phyloP scores from a whole-genome alignment of 1,284 basidiomycete species.

The Papiliotrema flavescens region DNA sequence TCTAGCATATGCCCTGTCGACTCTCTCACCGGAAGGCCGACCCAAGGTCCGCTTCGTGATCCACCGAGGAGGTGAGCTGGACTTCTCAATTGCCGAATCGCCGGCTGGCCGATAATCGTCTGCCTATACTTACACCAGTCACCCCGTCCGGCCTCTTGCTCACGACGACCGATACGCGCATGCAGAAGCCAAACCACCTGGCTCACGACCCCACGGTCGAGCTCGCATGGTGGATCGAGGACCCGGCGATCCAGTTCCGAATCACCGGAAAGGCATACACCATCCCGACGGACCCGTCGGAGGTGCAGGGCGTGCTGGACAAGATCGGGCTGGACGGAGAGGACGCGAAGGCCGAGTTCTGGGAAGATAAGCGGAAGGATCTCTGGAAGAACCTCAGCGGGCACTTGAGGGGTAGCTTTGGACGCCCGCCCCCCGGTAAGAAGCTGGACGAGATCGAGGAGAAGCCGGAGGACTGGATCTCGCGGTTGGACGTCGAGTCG shows the following conservation, averaged over 20 bases:
- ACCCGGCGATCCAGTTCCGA: constrained; percentile 40
- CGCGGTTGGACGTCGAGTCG: constrained; percentile 26
- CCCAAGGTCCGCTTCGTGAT: constrained; percentile 43
- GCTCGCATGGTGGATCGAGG: constrained; percentile 43
- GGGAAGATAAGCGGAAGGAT: constrained; percentile 34
- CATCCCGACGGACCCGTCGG: constrained; percentile 19
- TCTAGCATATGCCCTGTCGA: constrained; percentile 38
- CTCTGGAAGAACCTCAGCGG: constrained; percentile 38
- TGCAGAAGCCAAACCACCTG: constrained; percentile 43
- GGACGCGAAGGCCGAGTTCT: constrained; percentile 28
- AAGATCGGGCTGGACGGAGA: constrained; percentile 11
- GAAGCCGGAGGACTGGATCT: constrained; percentile 30
- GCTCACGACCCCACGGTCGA: constrained; percentile 26
- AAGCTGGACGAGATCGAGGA: constrained; percentile 27
- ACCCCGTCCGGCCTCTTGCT: constrained; percentile 38
- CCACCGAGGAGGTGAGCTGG: constrained; percentile 37
- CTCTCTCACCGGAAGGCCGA: constrained; percentile 23
- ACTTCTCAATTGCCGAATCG: not conserved
- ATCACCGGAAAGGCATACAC: constrained; percentile 36
- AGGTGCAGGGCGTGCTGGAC: constrained; percentile 6
- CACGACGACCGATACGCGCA: constrained; percentile 44
- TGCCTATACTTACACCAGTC: constrained; percentile 13
- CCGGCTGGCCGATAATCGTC: too few relatives aligned
- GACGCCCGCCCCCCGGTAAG: constrained; percentile 37
- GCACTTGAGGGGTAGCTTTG: constrained; percentile 45